Evolutionary conservation across 2,329 filamentous ascomycete species (phyloP).

Genomic region (Erysiphe pisi): DNA sequence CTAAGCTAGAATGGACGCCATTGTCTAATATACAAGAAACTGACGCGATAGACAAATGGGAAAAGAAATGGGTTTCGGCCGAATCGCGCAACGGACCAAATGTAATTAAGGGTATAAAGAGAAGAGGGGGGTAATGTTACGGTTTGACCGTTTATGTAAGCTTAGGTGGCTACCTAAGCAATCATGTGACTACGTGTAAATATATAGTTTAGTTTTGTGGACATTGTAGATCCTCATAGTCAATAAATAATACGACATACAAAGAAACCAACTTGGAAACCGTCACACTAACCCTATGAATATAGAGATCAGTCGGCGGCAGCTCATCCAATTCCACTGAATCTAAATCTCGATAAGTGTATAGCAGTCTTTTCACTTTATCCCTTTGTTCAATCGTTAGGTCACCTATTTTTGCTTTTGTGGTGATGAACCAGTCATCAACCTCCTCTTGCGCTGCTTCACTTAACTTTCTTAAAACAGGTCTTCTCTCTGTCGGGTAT

Average conservation of each 20-base stretch:
- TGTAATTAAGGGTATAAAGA: not conserved
- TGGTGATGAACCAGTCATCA: not conserved
- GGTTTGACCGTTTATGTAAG: not conserved
- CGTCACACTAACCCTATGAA: not conserved
- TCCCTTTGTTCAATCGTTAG: not conserved
- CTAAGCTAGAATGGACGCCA: constrained; percentile 1
- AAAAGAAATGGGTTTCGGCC: not conserved
- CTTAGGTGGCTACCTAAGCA: too few species aligned
- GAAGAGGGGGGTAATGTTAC: not conserved
- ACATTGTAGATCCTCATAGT: too few species aligned
- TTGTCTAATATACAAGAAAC: not conserved
- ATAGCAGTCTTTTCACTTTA: constrained; percentile 4
- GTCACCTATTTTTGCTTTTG: not conserved
- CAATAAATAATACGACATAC: too few species aligned
- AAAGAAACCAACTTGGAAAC: too few species aligned
- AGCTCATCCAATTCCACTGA: not conserved
- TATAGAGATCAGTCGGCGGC: not conserved
- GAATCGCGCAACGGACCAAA: not conserved
- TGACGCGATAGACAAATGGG: not conserved
- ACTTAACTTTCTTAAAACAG: not conserved
- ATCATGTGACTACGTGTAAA: too few species aligned
- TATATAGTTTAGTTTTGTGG: too few species aligned
- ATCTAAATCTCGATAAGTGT: not conserved
- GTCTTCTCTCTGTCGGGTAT: not conserved
- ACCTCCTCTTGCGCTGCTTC: not conserved